A percentile compares a stretch with the other conserved stretches of the same genome.
Conservation (phyloP, 441 rosid species). For the California macrophylla region DNA sequence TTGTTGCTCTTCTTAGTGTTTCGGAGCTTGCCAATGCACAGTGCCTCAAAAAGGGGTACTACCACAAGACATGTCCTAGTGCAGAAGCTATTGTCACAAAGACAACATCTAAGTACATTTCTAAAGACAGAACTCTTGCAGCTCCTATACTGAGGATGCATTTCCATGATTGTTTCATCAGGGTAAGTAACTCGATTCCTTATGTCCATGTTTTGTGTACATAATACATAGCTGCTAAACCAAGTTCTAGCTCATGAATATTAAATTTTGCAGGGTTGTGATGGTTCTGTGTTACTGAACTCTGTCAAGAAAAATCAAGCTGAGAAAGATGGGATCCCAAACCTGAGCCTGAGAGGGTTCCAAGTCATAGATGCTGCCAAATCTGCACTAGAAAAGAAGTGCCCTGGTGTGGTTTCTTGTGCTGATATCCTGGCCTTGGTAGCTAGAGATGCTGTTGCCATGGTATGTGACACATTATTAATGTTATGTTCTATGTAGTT, state of each 20-base stretch:
- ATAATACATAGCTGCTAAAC: no score
- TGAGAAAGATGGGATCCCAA: no score
- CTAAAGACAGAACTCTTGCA: not conserved
- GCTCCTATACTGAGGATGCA: not conserved
- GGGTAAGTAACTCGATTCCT: not conserved
- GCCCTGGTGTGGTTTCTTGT: slow-evolving; percentile 56
- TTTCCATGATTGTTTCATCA: not conserved
- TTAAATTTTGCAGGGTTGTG: no score
- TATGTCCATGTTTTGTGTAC: not conserved
- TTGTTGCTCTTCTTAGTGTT: not conserved
- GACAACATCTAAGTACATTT: not conserved
- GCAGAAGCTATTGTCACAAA: not conserved
- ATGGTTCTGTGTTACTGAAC: no score
- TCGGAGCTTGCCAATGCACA: not conserved
- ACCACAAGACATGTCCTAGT: not conserved
- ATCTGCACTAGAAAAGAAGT: slow-evolving; percentile 36
- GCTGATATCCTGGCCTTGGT: slow-evolving; percentile 32
- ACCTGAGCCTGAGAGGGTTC: no score
- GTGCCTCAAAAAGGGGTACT: not conserved
- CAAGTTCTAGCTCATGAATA: no score
- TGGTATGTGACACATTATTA: no score
- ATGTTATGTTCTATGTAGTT: no score
- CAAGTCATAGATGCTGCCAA: no score
- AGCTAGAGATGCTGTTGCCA: no score
- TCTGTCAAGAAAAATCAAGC: no score